Evolutionary conservation across 805 yeast species (phyloP), one percentile per base, ranked within the genome.

Genomic region (Candida koratica): DNA sequence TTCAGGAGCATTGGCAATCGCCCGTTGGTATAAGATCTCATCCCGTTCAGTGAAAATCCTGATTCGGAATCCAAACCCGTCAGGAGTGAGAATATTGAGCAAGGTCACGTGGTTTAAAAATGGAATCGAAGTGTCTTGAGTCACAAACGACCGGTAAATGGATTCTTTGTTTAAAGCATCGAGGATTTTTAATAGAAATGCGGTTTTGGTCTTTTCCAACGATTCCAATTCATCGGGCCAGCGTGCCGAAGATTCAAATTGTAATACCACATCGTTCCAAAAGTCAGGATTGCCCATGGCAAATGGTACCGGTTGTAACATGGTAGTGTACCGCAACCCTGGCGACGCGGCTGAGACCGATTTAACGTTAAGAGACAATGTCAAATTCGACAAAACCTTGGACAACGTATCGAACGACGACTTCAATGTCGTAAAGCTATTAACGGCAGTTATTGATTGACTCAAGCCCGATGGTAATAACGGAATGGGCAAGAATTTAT

Each of bases 141-240:
- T 76, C 22, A 89, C 63, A 47, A 69, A 76, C 1, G 83, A 64
- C 31, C 63, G 65, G 53, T 83, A 84, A 12, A 60, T 61, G 9
- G 79, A 69, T 35, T 76, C 75, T 39, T 67, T 64, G 34, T 77
- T 73, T 32, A 71, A 44, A 5, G 56, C 44, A 25, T 71, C 75
- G 41, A 58, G 46, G 15, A 89, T 75, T 48, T 83, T 83, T 36
- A 93, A 56, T 48, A 90, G 63, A 47, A 93, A 86, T 6, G 97
- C 97, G 20, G 94, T 77, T 53, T 93, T 93, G 11, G 95, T 83
- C 51, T 83, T 81, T 56, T 93, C 97, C 37, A 88, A 62, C 2
- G 96, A 88, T 25, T 70, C 62, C 5, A 87, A 56, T 55, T 93
- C 96, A 58, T 85, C 95, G 2, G 99, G 99, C 99, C 99, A 93